Evolutionary conservation across 352 stramenopile genomes (phyloP).

Genomic region (Phytopythium litorale): DNA sequence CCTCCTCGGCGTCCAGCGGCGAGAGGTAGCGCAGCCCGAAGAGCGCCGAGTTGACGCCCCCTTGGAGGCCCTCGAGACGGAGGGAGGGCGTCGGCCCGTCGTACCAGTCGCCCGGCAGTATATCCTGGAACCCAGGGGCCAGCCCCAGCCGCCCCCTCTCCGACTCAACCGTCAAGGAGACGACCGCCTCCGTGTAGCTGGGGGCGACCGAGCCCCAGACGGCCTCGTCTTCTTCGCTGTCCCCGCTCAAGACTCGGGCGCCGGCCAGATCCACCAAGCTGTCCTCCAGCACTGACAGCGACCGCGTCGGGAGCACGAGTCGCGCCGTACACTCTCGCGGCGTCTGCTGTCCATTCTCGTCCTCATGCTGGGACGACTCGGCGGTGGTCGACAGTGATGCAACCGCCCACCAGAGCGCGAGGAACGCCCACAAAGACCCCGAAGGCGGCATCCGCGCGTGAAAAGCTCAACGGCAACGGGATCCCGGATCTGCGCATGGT

Average conservation of each 20-base stretch:
- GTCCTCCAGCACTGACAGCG: background rate
- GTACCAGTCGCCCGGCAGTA: background rate
- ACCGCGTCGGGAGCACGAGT: background rate
- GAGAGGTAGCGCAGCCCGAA: background rate
- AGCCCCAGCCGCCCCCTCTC: background rate
- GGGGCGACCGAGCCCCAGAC: background rate
- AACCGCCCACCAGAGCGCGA: background rate
- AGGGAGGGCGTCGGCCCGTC: background rate
- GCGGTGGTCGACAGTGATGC: background rate
- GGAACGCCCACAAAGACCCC: background rate
- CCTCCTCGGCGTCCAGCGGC: background rate
- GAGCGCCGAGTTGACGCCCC: conserved; percentile 2
- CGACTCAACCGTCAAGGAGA: background rate
- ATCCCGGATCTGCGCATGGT: background rate
- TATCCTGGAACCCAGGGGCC: background rate
- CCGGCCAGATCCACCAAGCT: background rate
- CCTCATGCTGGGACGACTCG: background rate
- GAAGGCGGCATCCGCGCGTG: background rate
- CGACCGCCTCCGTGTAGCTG: background rate
- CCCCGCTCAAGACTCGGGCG: background rate
- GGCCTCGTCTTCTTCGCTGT: background rate
- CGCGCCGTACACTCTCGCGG: background rate
- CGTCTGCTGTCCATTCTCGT: background rate
- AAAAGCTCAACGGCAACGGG: background rate
- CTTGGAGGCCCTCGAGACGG: background rate